Conservation (phyloP, 495 filamentous ascomycete genomes). For the Annulohypoxylon moriforme region DNA sequence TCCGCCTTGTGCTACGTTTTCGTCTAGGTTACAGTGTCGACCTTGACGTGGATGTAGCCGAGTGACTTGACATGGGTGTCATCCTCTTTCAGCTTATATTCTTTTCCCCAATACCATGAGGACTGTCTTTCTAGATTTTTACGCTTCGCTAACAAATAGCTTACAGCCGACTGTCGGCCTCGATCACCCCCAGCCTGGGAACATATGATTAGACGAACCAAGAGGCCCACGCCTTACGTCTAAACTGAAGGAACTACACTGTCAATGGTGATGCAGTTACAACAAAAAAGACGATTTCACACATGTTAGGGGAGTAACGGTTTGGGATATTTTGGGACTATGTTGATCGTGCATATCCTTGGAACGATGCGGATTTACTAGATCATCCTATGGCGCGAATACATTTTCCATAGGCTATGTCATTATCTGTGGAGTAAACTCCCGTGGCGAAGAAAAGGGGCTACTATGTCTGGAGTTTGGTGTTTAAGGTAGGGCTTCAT, state of each 20-base stretch:
- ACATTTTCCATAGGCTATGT: background rate
- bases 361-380: background rate
- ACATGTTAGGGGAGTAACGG: slow-evolving; percentile 10
- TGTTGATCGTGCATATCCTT: background rate
- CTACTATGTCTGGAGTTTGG: slow-evolving; percentile 19
- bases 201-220: slow-evolving; percentile 47
- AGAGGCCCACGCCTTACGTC: slow-evolving; percentile 40
- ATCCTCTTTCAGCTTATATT: background rate
- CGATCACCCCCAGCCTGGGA: slow-evolving; percentile 47
- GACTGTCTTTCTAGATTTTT: background rate
- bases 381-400: background rate
- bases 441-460: slow-evolving; percentile 5
- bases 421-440: background rate
- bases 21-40: background rate
- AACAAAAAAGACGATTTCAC: too few relatives aligned
- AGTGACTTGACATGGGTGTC: background rate
- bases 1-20: background rate
- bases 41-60: background rate
- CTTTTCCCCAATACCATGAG: background rate
- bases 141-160: slow-evolving; percentile 12
- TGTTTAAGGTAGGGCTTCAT: slow-evolving; percentile 20
- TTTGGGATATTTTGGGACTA: slow-evolving; percentile 3
- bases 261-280: background rate
- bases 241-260: slow-evolving; percentile 13
- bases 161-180: slow-evolving; percentile 46